Evolutionary conservation across 1,284 basidiomycete species (phyloP).

Genomic region (Mixia osmundae): DNA sequence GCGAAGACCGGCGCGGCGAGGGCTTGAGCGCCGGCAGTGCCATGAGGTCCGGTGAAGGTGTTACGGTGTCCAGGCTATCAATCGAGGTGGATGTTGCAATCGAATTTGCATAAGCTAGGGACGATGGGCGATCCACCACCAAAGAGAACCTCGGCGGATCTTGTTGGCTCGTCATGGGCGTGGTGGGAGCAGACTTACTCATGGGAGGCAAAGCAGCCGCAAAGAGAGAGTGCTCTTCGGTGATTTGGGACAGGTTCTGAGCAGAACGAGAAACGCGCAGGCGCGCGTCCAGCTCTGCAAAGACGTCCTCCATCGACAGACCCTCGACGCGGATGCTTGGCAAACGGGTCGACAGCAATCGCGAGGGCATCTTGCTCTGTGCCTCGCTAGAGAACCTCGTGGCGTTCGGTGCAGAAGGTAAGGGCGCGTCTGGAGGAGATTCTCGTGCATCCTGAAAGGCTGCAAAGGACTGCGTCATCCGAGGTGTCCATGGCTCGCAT

Average conservation of each 20-base stretch:
- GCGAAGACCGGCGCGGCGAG: no score
- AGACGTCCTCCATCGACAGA: constrained; percentile 15
- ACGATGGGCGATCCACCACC: neutral
- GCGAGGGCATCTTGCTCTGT: no score
- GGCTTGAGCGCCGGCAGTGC: no score
- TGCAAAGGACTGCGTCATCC: no score
- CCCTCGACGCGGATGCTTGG: constrained; percentile 16
- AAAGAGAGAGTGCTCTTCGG: neutral
- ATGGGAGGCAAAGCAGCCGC: neutral
- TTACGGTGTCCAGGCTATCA: no score
- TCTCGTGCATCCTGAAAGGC: no score
- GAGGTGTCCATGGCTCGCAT: no score
- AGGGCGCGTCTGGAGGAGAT: no score
- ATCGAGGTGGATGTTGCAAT: no score
- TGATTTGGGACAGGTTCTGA: neutral
- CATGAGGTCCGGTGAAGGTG: no score
- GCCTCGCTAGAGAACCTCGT: no score
- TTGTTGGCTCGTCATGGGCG: neutral
- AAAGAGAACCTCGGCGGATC: neutral
- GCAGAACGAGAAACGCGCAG: neutral
- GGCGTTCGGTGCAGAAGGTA: no score
- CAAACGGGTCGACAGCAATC: constrained; percentile 6
- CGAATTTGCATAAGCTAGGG: neutral
- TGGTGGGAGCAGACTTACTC: neutral
- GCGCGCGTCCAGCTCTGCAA: constrained; percentile 14